Percentiles rank a stretch among this genome's conserved stretches.
Conservation (phyloP, 495 filamentous ascomycete species). For the Lasiosphaeria miniovina region DNA sequence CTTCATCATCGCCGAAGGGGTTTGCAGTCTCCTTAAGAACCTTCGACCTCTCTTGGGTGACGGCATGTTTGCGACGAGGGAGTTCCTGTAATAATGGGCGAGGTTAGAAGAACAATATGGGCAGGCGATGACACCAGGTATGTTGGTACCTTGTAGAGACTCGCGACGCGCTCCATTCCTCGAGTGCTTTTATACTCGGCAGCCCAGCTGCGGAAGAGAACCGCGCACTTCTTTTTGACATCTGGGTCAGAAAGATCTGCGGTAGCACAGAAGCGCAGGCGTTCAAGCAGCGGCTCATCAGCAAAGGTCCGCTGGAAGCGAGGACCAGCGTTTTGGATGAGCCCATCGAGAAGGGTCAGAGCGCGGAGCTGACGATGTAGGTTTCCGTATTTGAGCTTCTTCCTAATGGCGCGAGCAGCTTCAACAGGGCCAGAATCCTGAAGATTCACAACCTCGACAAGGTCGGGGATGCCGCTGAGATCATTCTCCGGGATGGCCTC, state of each 20-base stretch:
- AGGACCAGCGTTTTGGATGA: conserved; percentile 91
- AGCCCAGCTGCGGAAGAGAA: conserved; percentile 87
- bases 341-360: conserved; percentile 83
- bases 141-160: conserved; percentile 63
- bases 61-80: conserved; percentile 51
- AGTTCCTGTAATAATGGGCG: conserved; percentile 39
- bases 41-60: conserved; percentile 71
- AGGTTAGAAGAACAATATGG: background rate
- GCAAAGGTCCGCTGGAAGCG: conserved; percentile 85
- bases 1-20: conserved; percentile 61
- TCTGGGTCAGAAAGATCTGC: conserved; percentile 80
- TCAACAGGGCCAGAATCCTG: conserved; percentile 86
- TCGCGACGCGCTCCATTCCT: conserved; percentile 75
- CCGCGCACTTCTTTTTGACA: conserved; percentile 81
- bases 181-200: conserved; percentile 73
- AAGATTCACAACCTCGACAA: conserved; percentile 89
- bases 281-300: conserved; percentile 91
- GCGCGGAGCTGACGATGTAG: conserved; percentile 88
- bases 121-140: background rate
- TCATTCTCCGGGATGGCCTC: conserved; percentile 90
- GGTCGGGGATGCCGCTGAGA: conserved; percentile 83
- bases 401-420: conserved; percentile 86
- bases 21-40: conserved; percentile 74
- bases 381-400: conserved; percentile 98
- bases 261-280: conserved; percentile 81